Evolutionary conservation across 139 green algal genomes (phyloP).

Genomic region (Chlorokybus atmophyticus): DNA sequence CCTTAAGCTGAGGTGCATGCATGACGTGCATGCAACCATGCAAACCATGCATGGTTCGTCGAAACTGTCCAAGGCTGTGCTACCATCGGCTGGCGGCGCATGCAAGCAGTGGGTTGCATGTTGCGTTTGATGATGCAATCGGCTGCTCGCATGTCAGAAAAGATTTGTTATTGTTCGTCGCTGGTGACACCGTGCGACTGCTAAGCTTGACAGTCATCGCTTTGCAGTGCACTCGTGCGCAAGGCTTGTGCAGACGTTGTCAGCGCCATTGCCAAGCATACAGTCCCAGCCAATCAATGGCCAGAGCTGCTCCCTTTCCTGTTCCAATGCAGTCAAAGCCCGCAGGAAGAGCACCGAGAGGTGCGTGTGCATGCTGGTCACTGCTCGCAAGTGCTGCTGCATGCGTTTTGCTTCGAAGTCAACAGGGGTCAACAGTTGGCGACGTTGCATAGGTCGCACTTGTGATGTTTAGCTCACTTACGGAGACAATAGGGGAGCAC

Average conservation of each 20-base stretch:
- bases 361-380: conserved; percentile 9
- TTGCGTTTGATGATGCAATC: background rate
- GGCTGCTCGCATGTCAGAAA: background rate
- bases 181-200: no score
- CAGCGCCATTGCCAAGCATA: conserved; percentile 36
- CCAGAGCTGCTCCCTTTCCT: conserved; percentile 83
- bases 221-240: conserved; percentile 29
- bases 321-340: conserved; percentile 55
- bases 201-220: background rate
- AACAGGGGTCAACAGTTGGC: no score
- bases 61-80: no score
- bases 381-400: no score
- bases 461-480: conserved; percentile 44
- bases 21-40: no score
- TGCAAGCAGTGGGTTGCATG: background rate
- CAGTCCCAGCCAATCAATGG: conserved; percentile 53
- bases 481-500: conserved; percentile 40
- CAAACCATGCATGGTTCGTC: no score
- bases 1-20: conserved; percentile 21
- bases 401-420: no score
- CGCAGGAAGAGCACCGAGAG: conserved; percentile 24
- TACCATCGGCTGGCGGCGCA: no score
- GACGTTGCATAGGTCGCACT: conserved; percentile 53
- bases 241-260: conserved; percentile 36
- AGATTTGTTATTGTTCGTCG: background rate